Evolutionary conservation across 352 stramenopile genomes (phyloP).

Genomic region (Pythium guiyangense): DNA sequence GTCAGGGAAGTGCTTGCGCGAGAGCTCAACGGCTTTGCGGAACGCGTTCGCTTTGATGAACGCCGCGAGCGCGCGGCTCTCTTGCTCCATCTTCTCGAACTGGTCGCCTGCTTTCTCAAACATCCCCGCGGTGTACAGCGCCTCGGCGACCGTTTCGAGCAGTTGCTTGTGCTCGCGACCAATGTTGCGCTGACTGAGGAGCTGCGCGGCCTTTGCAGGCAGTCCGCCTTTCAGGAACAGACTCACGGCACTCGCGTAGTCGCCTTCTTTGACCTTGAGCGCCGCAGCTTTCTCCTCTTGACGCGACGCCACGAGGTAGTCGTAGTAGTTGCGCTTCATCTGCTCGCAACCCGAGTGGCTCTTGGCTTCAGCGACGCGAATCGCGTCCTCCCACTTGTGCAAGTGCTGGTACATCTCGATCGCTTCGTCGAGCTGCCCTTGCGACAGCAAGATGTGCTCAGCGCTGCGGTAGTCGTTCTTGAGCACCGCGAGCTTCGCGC

Average conservation of each 20-base stretch:
- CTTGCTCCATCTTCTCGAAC: constrained; percentile 92
- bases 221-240: constrained; percentile 92
- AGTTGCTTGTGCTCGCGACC: constrained; percentile 82
- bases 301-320: constrained; percentile 89
- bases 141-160: constrained; percentile 89
- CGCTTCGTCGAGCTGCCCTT: constrained; percentile 90
- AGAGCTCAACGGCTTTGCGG: constrained; percentile 91
- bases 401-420: constrained; percentile 95
- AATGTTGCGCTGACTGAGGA: constrained; percentile 86
- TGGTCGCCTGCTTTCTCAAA: constrained; percentile 93
- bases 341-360: constrained; percentile 68
- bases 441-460: constrained; percentile 89
- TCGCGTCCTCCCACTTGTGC: constrained; percentile 94
- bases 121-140: constrained; percentile 86
- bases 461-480: constrained; percentile 89
- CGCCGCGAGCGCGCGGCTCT: constrained; percentile 83
- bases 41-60: constrained; percentile 93
- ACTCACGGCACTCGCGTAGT: constrained; percentile 87
- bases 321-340: constrained; percentile 91
- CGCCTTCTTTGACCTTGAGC: constrained; percentile 90
- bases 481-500: constrained; percentile 75
- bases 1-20: constrained; percentile 86
- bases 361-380: constrained; percentile 87
- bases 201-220: constrained; percentile 84
- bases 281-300: constrained; percentile 90